These are phyloP conservation scores for Eutrema heterophyllum DNA, from an alignment of 345 rosid species.

Conservation along the genomic window DNA sequence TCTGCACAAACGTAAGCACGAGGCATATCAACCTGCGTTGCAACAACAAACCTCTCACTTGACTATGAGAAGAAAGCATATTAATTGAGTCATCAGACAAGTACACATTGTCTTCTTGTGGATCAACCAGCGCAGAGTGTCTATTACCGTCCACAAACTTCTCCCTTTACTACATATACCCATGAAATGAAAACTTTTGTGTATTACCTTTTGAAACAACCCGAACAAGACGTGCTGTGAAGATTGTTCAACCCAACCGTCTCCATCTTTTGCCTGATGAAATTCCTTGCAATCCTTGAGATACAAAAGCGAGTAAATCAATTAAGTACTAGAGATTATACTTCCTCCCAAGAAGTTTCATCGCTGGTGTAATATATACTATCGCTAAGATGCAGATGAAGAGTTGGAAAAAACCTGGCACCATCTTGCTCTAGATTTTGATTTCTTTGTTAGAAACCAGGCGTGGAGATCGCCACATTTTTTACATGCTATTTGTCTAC, in stretches of 20 bases:
- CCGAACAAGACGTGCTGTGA: conserved; percentile 78
- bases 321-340: background rate
- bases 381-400: conserved; percentile 13
- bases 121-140: background rate
- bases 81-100: background rate
- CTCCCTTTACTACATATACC: background rate
- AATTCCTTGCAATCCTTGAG: conserved; percentile 88
- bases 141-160: background rate
- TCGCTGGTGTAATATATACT: background rate
- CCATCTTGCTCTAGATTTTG: conserved; percentile 94
- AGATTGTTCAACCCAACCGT: conserved; percentile 98
- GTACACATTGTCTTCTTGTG: background rate
- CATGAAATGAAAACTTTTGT: background rate
- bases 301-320: background rate
- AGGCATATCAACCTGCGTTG: conserved; percentile 71
- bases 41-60: conserved; percentile 18
- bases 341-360: conserved; percentile 3
- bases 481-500: conserved; percentile 87
- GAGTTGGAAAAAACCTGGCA: conserved; percentile 74
- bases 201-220: conserved; percentile 72
- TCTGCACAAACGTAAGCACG: conserved; percentile 85
- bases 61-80: background rate
- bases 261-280: conserved; percentile 97
- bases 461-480: conserved; percentile 69
- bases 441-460: conserved; percentile 70